These are phyloP conservation scores for Saturnispora mendoncae DNA, from an alignment of 805 yeast genomes.

Conservation along the genomic window DNA sequence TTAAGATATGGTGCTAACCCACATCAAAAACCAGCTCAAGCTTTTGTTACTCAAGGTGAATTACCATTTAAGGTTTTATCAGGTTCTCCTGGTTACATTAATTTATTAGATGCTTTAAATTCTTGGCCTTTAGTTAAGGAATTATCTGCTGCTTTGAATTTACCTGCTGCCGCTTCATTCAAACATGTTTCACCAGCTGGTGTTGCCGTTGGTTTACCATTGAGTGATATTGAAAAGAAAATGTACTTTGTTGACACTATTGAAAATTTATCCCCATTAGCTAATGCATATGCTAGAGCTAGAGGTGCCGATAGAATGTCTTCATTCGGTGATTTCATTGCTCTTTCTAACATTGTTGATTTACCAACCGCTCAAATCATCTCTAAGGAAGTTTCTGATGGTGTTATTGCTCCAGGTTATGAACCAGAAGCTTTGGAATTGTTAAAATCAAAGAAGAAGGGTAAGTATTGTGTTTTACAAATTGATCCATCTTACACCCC, in stretches of 20 bases:
- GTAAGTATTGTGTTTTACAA: constrained; percentile 93
- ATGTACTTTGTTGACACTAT: constrained; percentile 92
- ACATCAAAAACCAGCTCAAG: constrained; percentile 99
- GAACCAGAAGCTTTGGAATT: constrained; percentile 86
- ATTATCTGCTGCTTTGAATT: constrained; percentile 82
- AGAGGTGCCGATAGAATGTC: constrained; percentile 99
- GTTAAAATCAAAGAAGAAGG: constrained; percentile 87
- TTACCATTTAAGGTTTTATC: constrained; percentile 88
- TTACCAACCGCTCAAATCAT: constrained; percentile 93
- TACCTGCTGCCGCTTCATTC: constrained; percentile 98
- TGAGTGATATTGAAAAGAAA: constrained; percentile 85
- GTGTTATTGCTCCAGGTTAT: constrained; percentile 97
- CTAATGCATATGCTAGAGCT: constrained; percentile 97
- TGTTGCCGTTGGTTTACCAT: constrained; percentile 93
- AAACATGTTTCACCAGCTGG: constrained; percentile 99
- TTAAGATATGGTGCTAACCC: constrained; percentile 98
- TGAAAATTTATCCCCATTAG: constrained; percentile 91
- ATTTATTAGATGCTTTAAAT: constrained; percentile 90
- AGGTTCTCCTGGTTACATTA: constrained; percentile 97
- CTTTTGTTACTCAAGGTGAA: constrained; percentile 76
- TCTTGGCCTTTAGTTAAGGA: constrained; percentile 99
- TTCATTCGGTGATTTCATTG: constrained; percentile 97
- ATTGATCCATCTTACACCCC: constrained; percentile 93
- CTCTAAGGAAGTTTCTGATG: constrained; percentile 95
- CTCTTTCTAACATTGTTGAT: constrained; percentile 93